A percentile compares a stretch with the other conserved stretches of the same genome.
Evolutionary conservation across 208 protist species (phyloP).

Genomic region (Trypanosoma rangeli): DNA sequence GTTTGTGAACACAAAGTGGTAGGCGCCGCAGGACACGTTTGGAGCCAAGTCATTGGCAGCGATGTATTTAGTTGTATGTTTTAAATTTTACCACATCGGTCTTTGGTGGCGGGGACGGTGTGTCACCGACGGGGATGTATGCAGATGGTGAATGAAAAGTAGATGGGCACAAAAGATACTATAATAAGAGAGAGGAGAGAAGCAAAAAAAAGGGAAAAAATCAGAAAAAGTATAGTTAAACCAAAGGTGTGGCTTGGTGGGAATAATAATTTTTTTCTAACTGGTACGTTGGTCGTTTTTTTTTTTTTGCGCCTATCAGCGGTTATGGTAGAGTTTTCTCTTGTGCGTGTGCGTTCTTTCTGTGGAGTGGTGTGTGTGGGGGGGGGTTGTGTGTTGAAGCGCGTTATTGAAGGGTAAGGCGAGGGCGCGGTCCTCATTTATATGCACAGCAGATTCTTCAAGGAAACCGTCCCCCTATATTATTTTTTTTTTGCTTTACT

Average conservation of each 20-base stretch:
- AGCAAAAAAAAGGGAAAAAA: no score
- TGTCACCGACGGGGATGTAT: no score
- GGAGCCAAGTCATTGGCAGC: neutral
- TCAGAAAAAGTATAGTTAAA: neutral
- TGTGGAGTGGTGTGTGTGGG: neutral
- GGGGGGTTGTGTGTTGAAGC: neutral
- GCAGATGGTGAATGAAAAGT: no score
- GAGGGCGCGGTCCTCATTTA: neutral
- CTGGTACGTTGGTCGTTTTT: neutral
- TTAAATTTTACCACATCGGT: neutral
- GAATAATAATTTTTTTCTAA: neutral
- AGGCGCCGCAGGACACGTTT: neutral
- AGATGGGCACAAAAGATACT: no score
- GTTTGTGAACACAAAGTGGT: constrained; percentile 3
- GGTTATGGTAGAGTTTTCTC: neutral
- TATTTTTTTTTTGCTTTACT: neutral
- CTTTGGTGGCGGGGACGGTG: neutral
- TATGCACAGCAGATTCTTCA: neutral
- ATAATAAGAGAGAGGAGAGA: no score
- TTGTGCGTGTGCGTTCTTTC: constrained; percentile 10
- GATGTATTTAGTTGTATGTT: neutral
- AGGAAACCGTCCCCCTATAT: neutral
- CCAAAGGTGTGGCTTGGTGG: neutral
- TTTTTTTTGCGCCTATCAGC: constrained; percentile 4
- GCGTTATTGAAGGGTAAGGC: neutral